These are phyloP conservation scores for Fusarium nurragi DNA, from an alignment of 2,329 filamentous ascomycete species.

Conservation along the genomic window DNA sequence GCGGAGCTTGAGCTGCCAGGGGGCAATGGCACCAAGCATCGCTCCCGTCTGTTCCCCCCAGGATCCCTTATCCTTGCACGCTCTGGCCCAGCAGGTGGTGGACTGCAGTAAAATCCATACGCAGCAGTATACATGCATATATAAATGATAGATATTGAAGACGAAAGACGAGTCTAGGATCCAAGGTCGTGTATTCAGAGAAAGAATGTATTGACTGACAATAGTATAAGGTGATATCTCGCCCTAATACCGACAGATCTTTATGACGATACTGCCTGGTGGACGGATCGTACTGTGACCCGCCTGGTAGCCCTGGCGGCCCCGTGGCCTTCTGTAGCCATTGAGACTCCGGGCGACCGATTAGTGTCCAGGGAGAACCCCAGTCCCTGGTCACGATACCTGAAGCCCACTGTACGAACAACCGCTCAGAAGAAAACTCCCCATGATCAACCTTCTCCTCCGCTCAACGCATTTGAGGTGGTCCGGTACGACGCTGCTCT, in stretches of 20 bases:
- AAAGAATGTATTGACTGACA: background rate
- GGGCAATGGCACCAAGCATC: constrained; percentile 40
- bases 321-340: constrained; percentile 34
- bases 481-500: constrained; percentile 48
- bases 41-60: constrained; percentile 38
- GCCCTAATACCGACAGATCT: background rate
- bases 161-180: background rate
- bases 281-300: background rate
- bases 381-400: constrained; percentile 6
- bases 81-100: constrained; percentile 26
- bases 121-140: background rate
- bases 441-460: constrained; percentile 42
- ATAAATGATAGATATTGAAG: background rate
- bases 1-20: constrained; percentile 36
- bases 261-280: background rate
- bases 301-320: constrained; percentile 24
- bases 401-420: constrained; percentile 16
- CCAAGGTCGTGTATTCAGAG: background rate
- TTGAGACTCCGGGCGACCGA: constrained; percentile 31
- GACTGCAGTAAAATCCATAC: background rate
- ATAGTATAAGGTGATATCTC: background rate
- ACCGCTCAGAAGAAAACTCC: constrained; percentile 34
- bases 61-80: constrained; percentile 29
- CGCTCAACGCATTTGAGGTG: constrained; percentile 35
- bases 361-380: constrained; percentile 31